phyloP scores from a whole-genome alignment of 441 rosid genomes.

The Mallotus repandus region DNA sequence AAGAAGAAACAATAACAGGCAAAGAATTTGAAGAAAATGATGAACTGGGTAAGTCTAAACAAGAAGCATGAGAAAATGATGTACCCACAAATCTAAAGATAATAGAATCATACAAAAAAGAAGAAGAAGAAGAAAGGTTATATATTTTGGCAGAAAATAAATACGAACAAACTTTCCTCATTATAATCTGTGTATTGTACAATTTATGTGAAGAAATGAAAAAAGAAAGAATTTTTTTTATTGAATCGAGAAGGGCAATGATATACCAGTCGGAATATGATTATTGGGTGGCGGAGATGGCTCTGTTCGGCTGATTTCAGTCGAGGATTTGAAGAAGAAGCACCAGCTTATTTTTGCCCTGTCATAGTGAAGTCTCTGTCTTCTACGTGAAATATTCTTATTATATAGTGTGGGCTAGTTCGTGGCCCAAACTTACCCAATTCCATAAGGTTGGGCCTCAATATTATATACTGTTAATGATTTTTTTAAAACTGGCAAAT shows the following conservation, averaged over 20 bases:
- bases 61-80: slow-evolving; percentile 3
- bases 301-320: too few relatives aligned
- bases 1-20: not conserved
- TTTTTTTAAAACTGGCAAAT: too few relatives aligned
- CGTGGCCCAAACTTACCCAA: too few relatives aligned
- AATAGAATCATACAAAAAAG: not conserved
- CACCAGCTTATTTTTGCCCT: too few relatives aligned
- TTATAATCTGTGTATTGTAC: not conserved
- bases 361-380: too few relatives aligned
- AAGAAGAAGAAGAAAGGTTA: not conserved
- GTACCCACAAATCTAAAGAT: not conserved
- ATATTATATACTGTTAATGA: too few relatives aligned
- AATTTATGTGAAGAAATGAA: not conserved
- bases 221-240: too few relatives aligned
- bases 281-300: too few relatives aligned
- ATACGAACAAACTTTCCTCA: slow-evolving; percentile 22
- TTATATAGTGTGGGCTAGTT: too few relatives aligned
- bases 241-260: not conserved
- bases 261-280: not conserved
- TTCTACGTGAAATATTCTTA: too few relatives aligned
- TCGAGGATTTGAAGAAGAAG: too few relatives aligned
- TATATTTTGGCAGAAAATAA: slow-evolving; percentile 14
- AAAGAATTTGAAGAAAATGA: slow-evolving; percentile 6
- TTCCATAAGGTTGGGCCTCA: too few relatives aligned
- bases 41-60: not conserved